Evolutionary conservation across 352 stramenopile genomes (phyloP), one percentile per base, ranked within the genome.

Genomic region (Vaucheria bursata): DNA sequence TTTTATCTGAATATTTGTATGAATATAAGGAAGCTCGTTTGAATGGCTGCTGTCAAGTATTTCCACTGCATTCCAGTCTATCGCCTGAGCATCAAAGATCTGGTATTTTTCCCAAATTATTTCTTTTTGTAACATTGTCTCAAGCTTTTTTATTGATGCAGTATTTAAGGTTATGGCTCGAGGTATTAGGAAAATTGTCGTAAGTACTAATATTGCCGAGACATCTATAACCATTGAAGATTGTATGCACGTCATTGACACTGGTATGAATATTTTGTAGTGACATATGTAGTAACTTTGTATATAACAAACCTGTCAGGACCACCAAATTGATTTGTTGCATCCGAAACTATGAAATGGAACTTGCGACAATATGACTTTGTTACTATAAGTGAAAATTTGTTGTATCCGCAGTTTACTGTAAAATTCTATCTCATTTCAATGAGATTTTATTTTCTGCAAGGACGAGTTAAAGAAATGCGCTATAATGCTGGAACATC

Each of bases 121-220:
- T 50, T 5, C 39, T 12, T 50, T 50, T 50, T 12, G 5, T 12
- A 12, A 5, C 12, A 12, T 50, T 50, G 39, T 50, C 5, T 50
- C 5, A 34, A 8, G 5, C 4, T 34, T 4, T 69, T 29, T 8
- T 34, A 6, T 18, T 18, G 18, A 4, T 18, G 81, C 82, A 4
- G 93, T 98, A 8, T 99, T 99, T 82, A 80, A 90, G 49, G 88
- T 89, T 77, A 84, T 87, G 73, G 73, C 81, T 35, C 77, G 39
- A 70, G 90, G 73, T 75, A 83, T 65, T n/a, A 90, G 81, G 7
- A 94, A 97, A 65, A 82, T 89, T 5, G 94, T 98, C 31, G 88
- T 95, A 31, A 89, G 90, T 6, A 98, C 94, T 29, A 98, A 98
- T 84, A 97, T 98, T 49, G 94, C 94, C 8, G 94, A 98, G 79